Conservation (phyloP, 1,284 basidiomycete genomes). For the Porodaedalea pini region DNA sequence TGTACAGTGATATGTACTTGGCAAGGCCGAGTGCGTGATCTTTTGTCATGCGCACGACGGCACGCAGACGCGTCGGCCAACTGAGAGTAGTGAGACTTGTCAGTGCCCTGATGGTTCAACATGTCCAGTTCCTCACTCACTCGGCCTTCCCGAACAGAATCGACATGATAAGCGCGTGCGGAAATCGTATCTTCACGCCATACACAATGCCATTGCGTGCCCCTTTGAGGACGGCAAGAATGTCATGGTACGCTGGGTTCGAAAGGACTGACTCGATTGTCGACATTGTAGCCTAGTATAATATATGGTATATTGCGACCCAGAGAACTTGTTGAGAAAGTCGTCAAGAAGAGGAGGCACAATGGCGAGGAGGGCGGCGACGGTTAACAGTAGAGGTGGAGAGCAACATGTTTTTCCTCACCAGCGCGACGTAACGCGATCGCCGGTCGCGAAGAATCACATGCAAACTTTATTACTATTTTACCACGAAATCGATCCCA, state of each 20-base stretch:
- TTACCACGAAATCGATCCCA: neutral
- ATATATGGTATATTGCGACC: neutral
- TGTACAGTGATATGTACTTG: slow-evolving; percentile 94
- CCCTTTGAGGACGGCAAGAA: slow-evolving; percentile 90
- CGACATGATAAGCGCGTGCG: slow-evolving; percentile 99
- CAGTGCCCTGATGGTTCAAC: neutral
- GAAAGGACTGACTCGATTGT: slow-evolving; percentile 45
- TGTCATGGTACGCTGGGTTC: slow-evolving; percentile 83
- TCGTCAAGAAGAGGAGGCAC: neutral
- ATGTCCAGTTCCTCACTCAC: slow-evolving; percentile 44
- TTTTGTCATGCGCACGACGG: slow-evolving; percentile 85
- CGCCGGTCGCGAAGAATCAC: slow-evolving; percentile 3
- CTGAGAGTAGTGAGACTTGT: slow-evolving; percentile 35
- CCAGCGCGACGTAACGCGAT: slow-evolving; percentile 3
- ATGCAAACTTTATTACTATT: neutral
- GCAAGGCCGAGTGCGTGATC: slow-evolving; percentile 87
- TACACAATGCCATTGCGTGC: slow-evolving; percentile 93
- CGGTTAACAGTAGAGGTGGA: neutral
- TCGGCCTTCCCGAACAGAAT: slow-evolving; percentile 88
- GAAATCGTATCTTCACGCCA: slow-evolving; percentile 91
- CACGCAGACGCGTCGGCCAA: slow-evolving; percentile 61
- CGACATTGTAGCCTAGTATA: slow-evolving; percentile 24
- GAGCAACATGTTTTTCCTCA: neutral
- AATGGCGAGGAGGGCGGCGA: neutral
- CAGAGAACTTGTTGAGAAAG: neutral